Evolutionary conservation across 768 basidiomycete genomes (phyloP), one percentile per base, ranked within the genome.

Genomic region (Lyophyllum semitale): DNA sequence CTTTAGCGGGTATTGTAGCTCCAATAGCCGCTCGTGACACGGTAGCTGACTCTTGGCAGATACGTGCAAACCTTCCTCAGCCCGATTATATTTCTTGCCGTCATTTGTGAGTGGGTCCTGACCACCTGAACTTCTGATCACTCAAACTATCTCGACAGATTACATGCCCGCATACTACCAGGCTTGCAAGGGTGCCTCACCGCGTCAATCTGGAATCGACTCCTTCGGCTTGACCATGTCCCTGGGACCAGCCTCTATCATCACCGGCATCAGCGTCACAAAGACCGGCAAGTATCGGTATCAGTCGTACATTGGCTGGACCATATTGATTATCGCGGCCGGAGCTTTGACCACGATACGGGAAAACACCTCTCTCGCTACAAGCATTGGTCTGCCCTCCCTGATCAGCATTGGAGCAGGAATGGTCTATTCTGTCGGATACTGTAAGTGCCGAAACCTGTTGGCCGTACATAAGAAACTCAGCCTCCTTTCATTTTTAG

Each of bases 111-210:
- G n/a, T n/a, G n/a, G n/a, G n/a, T n/a, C n/a, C n/a, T n/a, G n/a
- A n/a, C n/a, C n/a, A n/a, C n/a, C n/a, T n/a, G n/a, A n/a, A n/a
- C n/a, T n/a, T n/a, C n/a, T n/a, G n/a, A n/a, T n/a, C n/a, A n/a
- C n/a, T n/a, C n/a, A n/a, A n/a, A n/a, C n/a, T n/a, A n/a, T n/a
- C n/a, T n/a, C n/a, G n/a, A n/a, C 33, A 66, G 63, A 71, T 53
- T 80, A 75, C 57, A 48, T 81, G 1, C 76, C 77, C 6, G 73
- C 77, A 7, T 81, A 76, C 59, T 81, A 74, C 65, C 81, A 82
- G 59, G 78, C 77, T 0, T 72, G 70, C 48, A 72, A 72, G 51
- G 69, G 63, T n/a, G 69, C 68, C 1, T 68, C 73, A 0, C 74
- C 80, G 0, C 60, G 75, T 29, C 67, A 62, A 0, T 71, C 73